Conservation (phyloP, 169 alveolate species). For the Cryptosporidium bovis region DNA sequence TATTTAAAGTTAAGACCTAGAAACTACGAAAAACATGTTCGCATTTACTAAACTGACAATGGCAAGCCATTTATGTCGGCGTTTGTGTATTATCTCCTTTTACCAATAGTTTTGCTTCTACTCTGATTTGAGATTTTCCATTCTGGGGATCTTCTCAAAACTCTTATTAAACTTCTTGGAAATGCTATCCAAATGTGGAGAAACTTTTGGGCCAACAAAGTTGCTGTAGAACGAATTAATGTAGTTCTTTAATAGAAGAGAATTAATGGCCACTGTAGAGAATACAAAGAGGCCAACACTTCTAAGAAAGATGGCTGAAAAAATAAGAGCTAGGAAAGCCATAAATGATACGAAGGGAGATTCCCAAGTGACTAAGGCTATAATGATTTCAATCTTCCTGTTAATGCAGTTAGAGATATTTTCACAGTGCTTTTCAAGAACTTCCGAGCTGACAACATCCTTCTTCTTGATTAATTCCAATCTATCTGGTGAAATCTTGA, state of each 20-base stretch:
- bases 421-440: slow-evolving; percentile 53
- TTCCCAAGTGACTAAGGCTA: slow-evolving; percentile 67
- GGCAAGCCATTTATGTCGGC: no score
- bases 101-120: neutral
- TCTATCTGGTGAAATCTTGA: slow-evolving; percentile 61
- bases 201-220: slow-evolving; percentile 53
- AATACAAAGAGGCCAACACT: slow-evolving; percentile 44
- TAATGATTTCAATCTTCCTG: slow-evolving; percentile 29
- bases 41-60: no score
- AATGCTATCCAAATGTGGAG: slow-evolving; percentile 60
- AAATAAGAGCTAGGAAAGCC: slow-evolving; percentile 13
- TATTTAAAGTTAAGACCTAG: no score
- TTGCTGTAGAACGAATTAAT: slow-evolving; percentile 48
- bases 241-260: slow-evolving; percentile 32
- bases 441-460: slow-evolving; percentile 49
- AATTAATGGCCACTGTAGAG: slow-evolving; percentile 19
- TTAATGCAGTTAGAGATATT: slow-evolving; percentile 26
- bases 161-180: slow-evolving; percentile 60
- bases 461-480: slow-evolving; percentile 27
- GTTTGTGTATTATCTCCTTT: no score
- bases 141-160: slow-evolving; percentile 57
- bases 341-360: slow-evolving; percentile 52
- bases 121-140: slow-evolving; percentile 34
- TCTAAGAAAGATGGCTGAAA: slow-evolving; percentile 42
- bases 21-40: no score